Conservation (phyloP, 75 land plant genomes). For the Pinus tabuliformis region DNA sequence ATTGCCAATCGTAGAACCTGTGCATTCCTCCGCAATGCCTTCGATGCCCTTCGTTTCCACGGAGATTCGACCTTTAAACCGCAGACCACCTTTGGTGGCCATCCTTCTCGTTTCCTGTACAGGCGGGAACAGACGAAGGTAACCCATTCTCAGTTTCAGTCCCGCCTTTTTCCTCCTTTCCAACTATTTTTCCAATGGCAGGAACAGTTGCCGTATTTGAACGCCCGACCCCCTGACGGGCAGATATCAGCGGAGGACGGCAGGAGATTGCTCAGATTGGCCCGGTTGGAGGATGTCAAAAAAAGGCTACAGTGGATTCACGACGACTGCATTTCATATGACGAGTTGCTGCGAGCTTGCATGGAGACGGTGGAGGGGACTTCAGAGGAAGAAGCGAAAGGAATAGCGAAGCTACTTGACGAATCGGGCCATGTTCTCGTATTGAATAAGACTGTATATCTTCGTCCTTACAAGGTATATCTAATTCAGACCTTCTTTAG, state of each 20-base stretch:
- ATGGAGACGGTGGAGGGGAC: not conserved
- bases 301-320: conserved; percentile 21
- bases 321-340: conserved; percentile 33
- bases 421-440: conserved; percentile 65
- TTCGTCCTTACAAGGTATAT: conserved; percentile 69
- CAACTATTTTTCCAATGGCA: not conserved
- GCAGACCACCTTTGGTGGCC: not conserved
- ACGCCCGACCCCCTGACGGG: not conserved
- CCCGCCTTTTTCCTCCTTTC: not conserved
- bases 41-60: not conserved
- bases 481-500: not conserved
- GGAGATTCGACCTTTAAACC: not conserved
- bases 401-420: conserved; percentile 42
- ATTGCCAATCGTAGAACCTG: not conserved
- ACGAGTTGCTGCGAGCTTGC: conserved; percentile 46
- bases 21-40: not conserved
- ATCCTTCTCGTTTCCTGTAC: not conserved
- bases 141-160: not conserved
- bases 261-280: conserved; percentile 40
- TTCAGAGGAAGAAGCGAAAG: conserved; percentile 5
- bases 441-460: conserved; percentile 49
- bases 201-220: not conserved
- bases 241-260: conserved; percentile 33
- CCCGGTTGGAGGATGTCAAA: conserved; percentile 48
- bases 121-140: not conserved